A percentile compares a stretch with the other conserved stretches of the same genome.
Evolutionary conservation across 345 rosid species (phyloP).

Genomic region (Eucalyptus victrix): DNA sequence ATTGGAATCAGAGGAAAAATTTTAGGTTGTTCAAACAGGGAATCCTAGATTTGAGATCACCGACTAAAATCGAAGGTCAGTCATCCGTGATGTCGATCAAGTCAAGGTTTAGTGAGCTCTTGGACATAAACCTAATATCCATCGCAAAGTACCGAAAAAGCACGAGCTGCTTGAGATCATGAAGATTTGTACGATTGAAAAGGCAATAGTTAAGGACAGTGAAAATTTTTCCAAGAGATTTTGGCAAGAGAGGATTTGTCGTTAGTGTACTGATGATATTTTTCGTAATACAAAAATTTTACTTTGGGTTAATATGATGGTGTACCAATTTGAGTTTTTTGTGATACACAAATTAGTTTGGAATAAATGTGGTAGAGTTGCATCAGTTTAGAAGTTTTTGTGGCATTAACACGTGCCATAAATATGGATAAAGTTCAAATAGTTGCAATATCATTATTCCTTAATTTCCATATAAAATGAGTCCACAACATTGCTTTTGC

Average conservation of each 20-base stretch:
- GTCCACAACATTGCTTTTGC: not conserved
- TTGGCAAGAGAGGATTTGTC: not conserved
- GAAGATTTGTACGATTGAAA: not conserved
- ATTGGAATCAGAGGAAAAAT: not conserved
- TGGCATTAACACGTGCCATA: accelerated
- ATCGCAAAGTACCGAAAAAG: not conserved
- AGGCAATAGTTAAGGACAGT: not conserved
- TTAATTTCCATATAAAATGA: not conserved
- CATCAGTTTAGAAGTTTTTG: not conserved
- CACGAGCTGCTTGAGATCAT: not conserved
- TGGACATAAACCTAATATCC: not conserved
- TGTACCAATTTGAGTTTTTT: not conserved
- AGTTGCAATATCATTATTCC: not conserved
- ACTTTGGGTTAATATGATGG: not conserved
- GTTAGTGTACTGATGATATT: accelerated
- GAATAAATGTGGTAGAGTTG: no score
- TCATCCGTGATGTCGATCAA: not conserved
- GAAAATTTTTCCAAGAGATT: not conserved
- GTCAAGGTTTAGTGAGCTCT: not conserved
- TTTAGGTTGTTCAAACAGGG: not conserved
- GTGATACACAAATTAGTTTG: not conserved
- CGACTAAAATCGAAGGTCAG: not conserved
- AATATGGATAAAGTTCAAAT: not conserved
- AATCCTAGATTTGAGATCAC: not conserved
- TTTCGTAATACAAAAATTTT: not conserved